phyloP scores from a whole-genome alignment of 495 filamentous ascomycete genomes.

The Tuber indicum region DNA sequence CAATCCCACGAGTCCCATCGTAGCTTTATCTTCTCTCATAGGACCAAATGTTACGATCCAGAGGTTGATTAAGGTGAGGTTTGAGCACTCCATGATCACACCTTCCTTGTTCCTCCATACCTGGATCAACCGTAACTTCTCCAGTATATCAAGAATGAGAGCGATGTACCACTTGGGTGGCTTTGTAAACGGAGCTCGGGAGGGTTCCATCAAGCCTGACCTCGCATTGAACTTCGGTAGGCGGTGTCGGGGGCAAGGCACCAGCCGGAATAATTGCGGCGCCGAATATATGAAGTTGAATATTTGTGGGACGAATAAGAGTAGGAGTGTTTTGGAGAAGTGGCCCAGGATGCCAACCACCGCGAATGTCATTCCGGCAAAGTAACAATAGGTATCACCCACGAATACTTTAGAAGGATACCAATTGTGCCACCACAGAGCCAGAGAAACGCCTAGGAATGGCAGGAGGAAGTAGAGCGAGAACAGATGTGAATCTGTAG shows the following conservation, averaged over 20 bases:
- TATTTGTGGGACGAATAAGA: conserved; percentile 87
- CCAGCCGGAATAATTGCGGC: conserved; percentile 80
- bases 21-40: conserved; percentile 76
- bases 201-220: conserved; percentile 76
- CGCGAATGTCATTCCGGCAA: conserved; percentile 97
- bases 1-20: conserved; percentile 64
- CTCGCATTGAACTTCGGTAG: conserved; percentile 78
- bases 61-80: conserved; percentile 86
- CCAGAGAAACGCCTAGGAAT: conserved; percentile 84
- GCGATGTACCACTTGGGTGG: conserved; percentile 62
- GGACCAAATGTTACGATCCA: conserved; percentile 96
- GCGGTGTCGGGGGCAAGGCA: conserved; percentile 88
- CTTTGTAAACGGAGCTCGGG: conserved; percentile 66
- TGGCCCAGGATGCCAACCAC: conserved; percentile 94
- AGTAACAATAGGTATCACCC: conserved; percentile 98
- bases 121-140: conserved; percentile 58
- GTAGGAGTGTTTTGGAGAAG: conserved; percentile 91
- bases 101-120: conserved; percentile 54
- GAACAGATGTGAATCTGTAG: conserved; percentile 92
- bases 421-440: conserved; percentile 87
- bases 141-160: conserved; percentile 56
- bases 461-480: conserved; percentile 89
- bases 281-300: conserved; percentile 93
- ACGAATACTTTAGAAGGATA: conserved; percentile 94
- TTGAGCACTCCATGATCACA: conserved; percentile 70